Evolutionary conservation across 257 asterid genomes (phyloP), one percentile per base, ranked within the genome.

Genomic region (Buddleja alternifolia): DNA sequence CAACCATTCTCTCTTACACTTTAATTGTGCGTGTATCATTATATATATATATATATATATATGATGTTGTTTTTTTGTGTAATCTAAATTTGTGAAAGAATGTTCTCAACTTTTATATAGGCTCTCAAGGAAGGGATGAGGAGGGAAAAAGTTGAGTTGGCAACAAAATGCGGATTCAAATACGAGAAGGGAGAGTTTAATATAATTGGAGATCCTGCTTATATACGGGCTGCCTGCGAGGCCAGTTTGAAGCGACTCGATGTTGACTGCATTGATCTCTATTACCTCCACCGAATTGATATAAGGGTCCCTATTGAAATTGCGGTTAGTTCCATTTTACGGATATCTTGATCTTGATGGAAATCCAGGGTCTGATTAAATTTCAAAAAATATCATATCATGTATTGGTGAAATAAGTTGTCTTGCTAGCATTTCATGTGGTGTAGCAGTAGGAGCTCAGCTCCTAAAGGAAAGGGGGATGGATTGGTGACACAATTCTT

Each of bases 191-290:
- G 69, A 63, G 45, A 39, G 10, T 8, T 14, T 19, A 48, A 45
- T 14, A 21, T 65, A 9, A n/a, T 0, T 2, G 70, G 74, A 4
- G 60, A 74, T 34, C 78, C 78, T 2, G 70, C 48, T 3, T 74
- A 69, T 16, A 72, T 71, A 21, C 57, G 75, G 44, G 55, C 56
- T 9, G 51, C 77, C 4, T 77, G 80, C 11, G 76, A 76, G 69
- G 73, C 76, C 11, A 76, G 80, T 60, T 50, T 75, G 76, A 71
- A 58, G 64, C 73, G 80, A 4, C 80, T 75, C 6, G 59, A 48
- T 19, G 14, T 58, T 1, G 64, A 75, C 54, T 73, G 40, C 46
- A 75, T 75, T 36, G 75, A 75, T 75, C 75, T 75, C 57, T 75
- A 69, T 58, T 76, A 76, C 34, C 65, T 48, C 3, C 80, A 70